Evolutionary conservation across 2,329 filamentous ascomycete genomes (phyloP), one percentile per base, ranked within the genome.

Genomic region (Cladorrhinum sp.): DNA sequence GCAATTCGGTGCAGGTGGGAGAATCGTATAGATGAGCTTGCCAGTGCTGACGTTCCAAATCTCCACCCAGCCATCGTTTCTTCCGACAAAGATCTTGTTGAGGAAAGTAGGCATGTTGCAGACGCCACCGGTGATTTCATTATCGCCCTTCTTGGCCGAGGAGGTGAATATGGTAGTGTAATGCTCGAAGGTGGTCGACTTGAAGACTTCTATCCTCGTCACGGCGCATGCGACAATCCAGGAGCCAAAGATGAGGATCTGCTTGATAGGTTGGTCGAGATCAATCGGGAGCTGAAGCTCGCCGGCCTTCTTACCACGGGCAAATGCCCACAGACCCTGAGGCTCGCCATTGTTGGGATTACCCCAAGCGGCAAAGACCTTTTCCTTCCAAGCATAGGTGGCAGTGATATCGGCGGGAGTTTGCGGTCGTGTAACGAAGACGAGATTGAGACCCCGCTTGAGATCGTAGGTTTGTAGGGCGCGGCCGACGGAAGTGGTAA

Each of bases 11-110:
- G 84, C 83, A 0, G 90, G 87, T 0, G 95, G 90, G 14, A 95
- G 79, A 56, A 99, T 88, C 1, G 92, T 96, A 74, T 97, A 96
- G 26, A 99, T 86, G 58, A 97, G 81, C 74, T 96, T 96, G 53
- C 85, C 93, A 2, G 91, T 96, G 72, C 90, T 96, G 63, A 99
- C 80, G 72, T 99, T 99, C 94, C 95, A 99, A 55, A 99, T 96
- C 72, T 99, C 95, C 8, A 97, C 88, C 74, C 87, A 89, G 6
- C 95, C 95, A 73, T 99, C 92, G 65, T 84, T 85, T 69, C 92
- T 87, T 9, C 92, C 96, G 2, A 92, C 90, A 66, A 98, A 92
- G 50, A 99, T 85, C 76, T 99, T 99, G 80, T 99, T 99, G 63
- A 99, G 76, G 74, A 92, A 96, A 0, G 95, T 98, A 1, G 94